Evolutionary conservation across 768 basidiomycete species (phyloP), one percentile per base, ranked within the genome.

Genomic region (Porphyrellus cyaneotinctus): DNA sequence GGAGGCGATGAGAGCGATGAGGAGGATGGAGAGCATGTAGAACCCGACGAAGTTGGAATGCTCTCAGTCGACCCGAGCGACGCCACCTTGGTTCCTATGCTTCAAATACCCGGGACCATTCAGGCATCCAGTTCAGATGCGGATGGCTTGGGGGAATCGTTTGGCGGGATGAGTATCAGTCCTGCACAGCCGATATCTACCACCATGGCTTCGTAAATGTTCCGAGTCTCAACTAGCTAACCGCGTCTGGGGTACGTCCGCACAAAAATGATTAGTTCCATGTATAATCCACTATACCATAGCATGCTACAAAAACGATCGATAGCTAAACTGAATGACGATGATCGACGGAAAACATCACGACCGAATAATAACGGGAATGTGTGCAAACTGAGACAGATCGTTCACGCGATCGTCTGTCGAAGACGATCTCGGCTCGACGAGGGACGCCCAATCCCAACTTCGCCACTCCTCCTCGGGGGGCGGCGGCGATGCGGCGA

Each of bases 101-200:
- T 70, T 10, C 49, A 49, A 30, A 69, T 67, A 56, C 57, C 64
- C 26, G 53, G 57, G 30, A 37, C 56, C 32, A 45, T 56, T 2
- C 58, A 53, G 12, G 63, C 60, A 15, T 67, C 66, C 11, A 22
- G 36, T 31, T 47, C 64, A 6, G 76, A 78, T 47, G 75, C 79
- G n/a, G 74, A 74, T 24, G 79, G 75, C 4, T 74, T 91, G 7
- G 86, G 83, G 9, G 74, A 74, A 56, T 88, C 86, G 4, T 80
- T 92, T 56, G 86, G 79, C 10, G 84, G 81, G 30, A 91, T 92
- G 89, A 91, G 87, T 59, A 92, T 92, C 58, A 91, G 90, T 59
- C 90, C 90, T 12, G 68, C 66, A 28, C 74, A 59, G 12, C 59
- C 69, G n/a, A 58, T 22, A 43, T 39, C 58, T 7, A 50, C 58